phyloP scores from a whole-genome alignment of 1,139 yeast species.

The Arxiozyma slooffiae region DNA sequence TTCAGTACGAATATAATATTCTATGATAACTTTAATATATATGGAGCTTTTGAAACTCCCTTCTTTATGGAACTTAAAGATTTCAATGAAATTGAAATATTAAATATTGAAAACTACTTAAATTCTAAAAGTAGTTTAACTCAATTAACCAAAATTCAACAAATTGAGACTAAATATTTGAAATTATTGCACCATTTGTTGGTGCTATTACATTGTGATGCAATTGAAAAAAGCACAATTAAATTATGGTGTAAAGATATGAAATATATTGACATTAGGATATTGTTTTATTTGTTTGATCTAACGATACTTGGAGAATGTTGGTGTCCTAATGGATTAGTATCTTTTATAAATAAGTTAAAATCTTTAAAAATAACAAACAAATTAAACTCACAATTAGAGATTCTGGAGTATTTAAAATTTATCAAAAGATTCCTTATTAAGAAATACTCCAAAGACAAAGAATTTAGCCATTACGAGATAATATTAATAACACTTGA shows the following conservation, averaged over 20 bases:
- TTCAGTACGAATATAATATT: conserved; percentile 15
- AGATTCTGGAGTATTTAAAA: conserved; percentile 6
- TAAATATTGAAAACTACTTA: conserved; percentile 15
- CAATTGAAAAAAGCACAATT: conserved; percentile 13
- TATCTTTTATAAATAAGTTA: conserved; percentile 15
- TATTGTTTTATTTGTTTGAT: conserved; percentile 22
- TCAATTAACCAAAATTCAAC: conserved; percentile 9
- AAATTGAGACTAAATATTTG: conserved; percentile 17
- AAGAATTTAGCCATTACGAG: conserved; percentile 11
- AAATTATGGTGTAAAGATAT: conserved; percentile 18
- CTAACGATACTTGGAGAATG: conserved; percentile 23
- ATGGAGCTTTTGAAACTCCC: conserved; percentile 14
- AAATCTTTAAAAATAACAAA: conserved; percentile 21
- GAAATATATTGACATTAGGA: conserved; percentile 19
- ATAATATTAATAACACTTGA: conserved; percentile 20
- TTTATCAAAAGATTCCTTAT: conserved; percentile 5
- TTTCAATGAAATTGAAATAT: conserved; percentile 19
- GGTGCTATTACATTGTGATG: conserved; percentile 18
- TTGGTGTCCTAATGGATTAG: conserved; percentile 27
- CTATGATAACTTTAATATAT: conserved; percentile 15
- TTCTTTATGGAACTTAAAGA: conserved; percentile 15
- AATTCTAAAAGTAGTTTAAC: not conserved
- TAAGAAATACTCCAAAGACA: not conserved
- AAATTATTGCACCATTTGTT: conserved; percentile 17
- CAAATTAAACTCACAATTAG: conserved; percentile 14